A percentile compares a stretch with the other conserved stretches of the same genome.
phyloP scores from a whole-genome alignment of 805 yeast species.

The Vanderwaltozyma tropicalis region DNA sequence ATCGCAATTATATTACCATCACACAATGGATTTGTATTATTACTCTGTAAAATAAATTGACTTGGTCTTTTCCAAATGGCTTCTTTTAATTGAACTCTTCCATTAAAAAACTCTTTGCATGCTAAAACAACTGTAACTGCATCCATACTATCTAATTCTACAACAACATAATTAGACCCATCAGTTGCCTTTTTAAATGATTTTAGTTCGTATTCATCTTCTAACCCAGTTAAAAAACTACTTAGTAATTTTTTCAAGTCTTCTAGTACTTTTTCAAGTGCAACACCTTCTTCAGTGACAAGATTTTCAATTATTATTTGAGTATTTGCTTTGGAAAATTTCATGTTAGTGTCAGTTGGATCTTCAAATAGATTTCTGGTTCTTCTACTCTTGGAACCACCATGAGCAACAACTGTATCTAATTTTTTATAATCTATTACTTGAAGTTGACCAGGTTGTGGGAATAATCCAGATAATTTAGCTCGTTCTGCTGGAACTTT shows the following conservation, averaged over 20 bases:
- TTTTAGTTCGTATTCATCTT: slow-evolving; percentile 1
- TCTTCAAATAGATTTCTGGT: slow-evolving; percentile 29
- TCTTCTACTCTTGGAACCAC: slow-evolving; percentile 15
- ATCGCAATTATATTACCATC: slow-evolving; percentile 14
- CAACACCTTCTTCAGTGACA: not conserved
- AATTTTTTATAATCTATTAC: slow-evolving; percentile 23
- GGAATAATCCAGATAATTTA: slow-evolving; percentile 68
- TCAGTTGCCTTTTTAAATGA: not conserved
- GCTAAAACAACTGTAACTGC: slow-evolving; percentile 16
- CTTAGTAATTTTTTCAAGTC: not conserved
- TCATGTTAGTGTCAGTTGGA: slow-evolving; percentile 19
- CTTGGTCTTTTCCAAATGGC: slow-evolving; percentile 21
- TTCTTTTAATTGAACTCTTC: slow-evolving; percentile 4
- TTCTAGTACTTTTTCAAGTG: not conserved
- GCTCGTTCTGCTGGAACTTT: slow-evolving; percentile 66
- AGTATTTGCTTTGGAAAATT: not conserved
- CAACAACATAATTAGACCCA: slow-evolving; percentile 2
- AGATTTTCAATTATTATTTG: not conserved
- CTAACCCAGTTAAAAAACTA: not conserved
- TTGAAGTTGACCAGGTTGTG: slow-evolving; percentile 54
- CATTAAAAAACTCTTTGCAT: slow-evolving; percentile 16
- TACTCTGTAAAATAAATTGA: slow-evolving; percentile 16
- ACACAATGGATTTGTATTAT: slow-evolving; percentile 13
- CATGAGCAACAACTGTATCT: slow-evolving; percentile 9
- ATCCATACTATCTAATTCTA: slow-evolving; percentile 12